A percentile compares a stretch with the other conserved stretches of the same genome.
These are phyloP conservation scores for Oxalis stricta DNA, from an alignment of 441 rosid genomes.

Conservation along the genomic window DNA sequence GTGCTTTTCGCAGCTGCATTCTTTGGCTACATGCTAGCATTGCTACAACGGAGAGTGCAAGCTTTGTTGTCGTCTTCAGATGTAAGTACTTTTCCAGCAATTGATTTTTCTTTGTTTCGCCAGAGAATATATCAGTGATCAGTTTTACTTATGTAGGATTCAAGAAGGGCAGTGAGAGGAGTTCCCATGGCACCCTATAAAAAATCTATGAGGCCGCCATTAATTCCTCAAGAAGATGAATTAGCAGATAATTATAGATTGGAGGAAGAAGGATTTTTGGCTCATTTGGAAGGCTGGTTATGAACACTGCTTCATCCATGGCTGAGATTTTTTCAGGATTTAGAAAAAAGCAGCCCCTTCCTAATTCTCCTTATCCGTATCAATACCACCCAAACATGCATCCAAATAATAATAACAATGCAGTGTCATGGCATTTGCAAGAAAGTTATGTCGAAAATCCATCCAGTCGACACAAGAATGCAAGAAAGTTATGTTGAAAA, in stretches of 20 bases:
- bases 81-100: slow-evolving; percentile 48
- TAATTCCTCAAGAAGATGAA: slow-evolving; percentile 60
- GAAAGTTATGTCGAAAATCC: slow-evolving; percentile 31
- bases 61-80: slow-evolving; percentile 38
- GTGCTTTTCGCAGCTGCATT: slow-evolving; percentile 76
- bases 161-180: slow-evolving; percentile 27
- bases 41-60: slow-evolving; percentile 57
- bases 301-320: slow-evolving; percentile 53
- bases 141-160: slow-evolving; percentile 23
- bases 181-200: slow-evolving; percentile 49
- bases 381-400: slow-evolving; percentile 28
- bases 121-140: no score
- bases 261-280: slow-evolving; percentile 71
- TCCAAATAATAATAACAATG: no score
- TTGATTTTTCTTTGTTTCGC: no score
- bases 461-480: slow-evolving; percentile 39
- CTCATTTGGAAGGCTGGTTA: slow-evolving; percentile 53
- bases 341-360: slow-evolving; percentile 35
- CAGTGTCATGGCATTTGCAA: slow-evolving; percentile 77
- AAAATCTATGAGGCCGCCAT: slow-evolving; percentile 48
- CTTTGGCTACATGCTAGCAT: slow-evolving; percentile 81
- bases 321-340: slow-evolving; percentile 43
- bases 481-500: slow-evolving; percentile 40
- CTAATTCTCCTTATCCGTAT: slow-evolving; percentile 33
- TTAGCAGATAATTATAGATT: no score